phyloP scores from a whole-genome alignment of 2,329 filamentous ascomycete species.

The Aspergillus sp. region DNA sequence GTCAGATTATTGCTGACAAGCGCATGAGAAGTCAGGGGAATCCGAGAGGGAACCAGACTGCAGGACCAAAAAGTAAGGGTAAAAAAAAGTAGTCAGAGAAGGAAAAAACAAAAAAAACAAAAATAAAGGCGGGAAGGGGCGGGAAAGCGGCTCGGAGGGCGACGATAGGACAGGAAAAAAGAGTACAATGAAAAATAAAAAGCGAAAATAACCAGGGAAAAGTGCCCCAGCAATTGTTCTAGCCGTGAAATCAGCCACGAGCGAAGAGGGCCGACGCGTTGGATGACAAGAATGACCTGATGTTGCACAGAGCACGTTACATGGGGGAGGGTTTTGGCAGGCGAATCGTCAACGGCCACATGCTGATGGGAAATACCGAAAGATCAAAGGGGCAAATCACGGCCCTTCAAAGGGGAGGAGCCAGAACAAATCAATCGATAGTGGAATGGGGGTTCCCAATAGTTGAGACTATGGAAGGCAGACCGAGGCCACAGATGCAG shows the following conservation, averaged over 20 bases:
- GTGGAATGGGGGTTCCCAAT: conserved; percentile 1
- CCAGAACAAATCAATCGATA: conserved; percentile 9
- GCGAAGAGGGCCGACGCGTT: conserved; percentile 20
- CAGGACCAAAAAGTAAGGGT: conserved; percentile 22
- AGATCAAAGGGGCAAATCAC: conserved; percentile 6
- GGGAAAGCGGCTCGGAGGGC: conserved; percentile 8
- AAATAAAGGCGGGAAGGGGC: conserved; percentile 14
- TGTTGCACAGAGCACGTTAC: conserved; percentile 37
- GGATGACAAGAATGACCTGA: conserved; percentile 15
- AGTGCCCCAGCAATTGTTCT: conserved; percentile 18
- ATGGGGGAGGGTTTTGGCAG: conserved; percentile 27
- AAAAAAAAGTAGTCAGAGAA: not conserved
- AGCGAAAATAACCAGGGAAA: conserved; percentile 15
- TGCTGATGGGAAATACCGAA: conserved; percentile 25
- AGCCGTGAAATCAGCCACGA: conserved; percentile 11
- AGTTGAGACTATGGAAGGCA: conserved; percentile 11
- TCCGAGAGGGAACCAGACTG: conserved; percentile 33
- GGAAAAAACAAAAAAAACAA: conserved; percentile 7
- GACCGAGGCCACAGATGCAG: conserved; percentile 12
- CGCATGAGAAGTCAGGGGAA: conserved; percentile 35
- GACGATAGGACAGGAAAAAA: conserved; percentile 7
- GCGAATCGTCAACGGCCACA: conserved; percentile 38
- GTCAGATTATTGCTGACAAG: conserved; percentile 28
- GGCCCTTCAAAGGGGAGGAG: not conserved
- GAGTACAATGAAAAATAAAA: conserved; percentile 5